phyloP scores from a whole-genome alignment of 805 yeast genomes.

The Lachancea lanzarotensis region DNA sequence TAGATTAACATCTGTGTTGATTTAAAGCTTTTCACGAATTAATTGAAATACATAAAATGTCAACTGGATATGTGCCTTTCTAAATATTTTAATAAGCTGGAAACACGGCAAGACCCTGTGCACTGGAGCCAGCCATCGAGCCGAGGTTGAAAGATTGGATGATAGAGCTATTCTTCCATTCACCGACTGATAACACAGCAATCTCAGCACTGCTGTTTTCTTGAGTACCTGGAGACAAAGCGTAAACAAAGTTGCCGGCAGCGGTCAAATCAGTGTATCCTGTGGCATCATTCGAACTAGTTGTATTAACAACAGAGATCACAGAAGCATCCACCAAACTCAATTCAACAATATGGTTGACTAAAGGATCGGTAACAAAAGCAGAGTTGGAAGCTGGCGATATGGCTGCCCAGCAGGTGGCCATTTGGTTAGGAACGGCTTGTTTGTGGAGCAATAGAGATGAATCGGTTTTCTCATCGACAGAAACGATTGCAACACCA shows the following conservation, averaged over 20 bases:
- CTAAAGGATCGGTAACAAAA: conserved; percentile 9
- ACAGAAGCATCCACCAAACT: conserved; percentile 9
- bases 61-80: no score
- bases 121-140: conserved; percentile 7
- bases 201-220: conserved; percentile 5
- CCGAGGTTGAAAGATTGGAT: conserved; percentile 7
- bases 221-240: conserved; percentile 7
- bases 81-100: no score
- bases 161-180: conserved; percentile 1
- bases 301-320: conserved; percentile 7
- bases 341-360: conserved; percentile 11
- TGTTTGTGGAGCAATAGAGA: conserved; percentile 7
- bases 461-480: conserved; percentile 4
- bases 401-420: conserved; percentile 9
- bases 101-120: conserved; percentile 8
- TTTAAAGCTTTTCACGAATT: no score
- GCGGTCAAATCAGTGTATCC: conserved; percentile 9
- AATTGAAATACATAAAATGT: no score
- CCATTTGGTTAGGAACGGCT: conserved; percentile 6
- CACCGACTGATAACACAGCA: conserved; percentile 6
- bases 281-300: not conserved
- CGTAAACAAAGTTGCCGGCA: conserved; percentile 7
- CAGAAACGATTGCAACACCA: conserved; percentile 8
- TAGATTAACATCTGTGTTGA: no score
- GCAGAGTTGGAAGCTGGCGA: conserved; percentile 5